Base-by-base conservation (phyloP, 441 rosid genomes). In the Arabidopsis lyrata region DNA sequence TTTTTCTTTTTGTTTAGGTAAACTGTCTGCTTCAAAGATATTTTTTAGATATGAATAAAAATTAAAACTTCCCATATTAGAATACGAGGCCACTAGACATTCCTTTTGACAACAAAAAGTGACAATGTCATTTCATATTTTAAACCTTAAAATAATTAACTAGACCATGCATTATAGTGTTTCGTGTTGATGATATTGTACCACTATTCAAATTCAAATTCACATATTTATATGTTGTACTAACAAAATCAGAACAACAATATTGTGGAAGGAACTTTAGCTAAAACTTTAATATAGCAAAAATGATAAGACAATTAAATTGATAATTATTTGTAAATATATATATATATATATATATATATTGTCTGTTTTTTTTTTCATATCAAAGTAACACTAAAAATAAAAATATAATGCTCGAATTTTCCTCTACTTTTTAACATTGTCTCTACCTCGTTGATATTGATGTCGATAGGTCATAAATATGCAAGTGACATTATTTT, bases 11-110 rank as follows among this genome's bases (percentile, higher is more conserved):
- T 34, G 13, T 16, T 73, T 4, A 12, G 59, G 59, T 73, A 27
- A 73, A 16, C 22, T 11, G 18, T 72, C 76, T 32, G 32, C 11
- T 41, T 72, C 62, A 20, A 15, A 41, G 5, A 53, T 62, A 32
- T 29, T 29, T 29, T 29, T 29, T 29, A 24, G 31, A 0, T 29
- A 29, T 4, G 31, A 29, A 49, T 18, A 16, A 68, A 41, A 44
- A 55, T 31, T 31, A 11, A 6, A 66, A 6, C 3, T 38, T 38
- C 22, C 38, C 22, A 24, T 66, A 10, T 63, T 16, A 18, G 42
- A 31, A 14, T 48, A 48, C 3, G 29, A 29, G 22, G 8, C 61
- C 62, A 71, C 54, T 62, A 42, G 18, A 42, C 16, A 29, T 29
- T 29, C 31, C 31, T 29, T 29, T 29, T 29, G 31, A 29, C 31